phyloP scores from a whole-genome alignment of 371 early-diverging fungal species.

The Lichtheimia hyalospora region DNA sequence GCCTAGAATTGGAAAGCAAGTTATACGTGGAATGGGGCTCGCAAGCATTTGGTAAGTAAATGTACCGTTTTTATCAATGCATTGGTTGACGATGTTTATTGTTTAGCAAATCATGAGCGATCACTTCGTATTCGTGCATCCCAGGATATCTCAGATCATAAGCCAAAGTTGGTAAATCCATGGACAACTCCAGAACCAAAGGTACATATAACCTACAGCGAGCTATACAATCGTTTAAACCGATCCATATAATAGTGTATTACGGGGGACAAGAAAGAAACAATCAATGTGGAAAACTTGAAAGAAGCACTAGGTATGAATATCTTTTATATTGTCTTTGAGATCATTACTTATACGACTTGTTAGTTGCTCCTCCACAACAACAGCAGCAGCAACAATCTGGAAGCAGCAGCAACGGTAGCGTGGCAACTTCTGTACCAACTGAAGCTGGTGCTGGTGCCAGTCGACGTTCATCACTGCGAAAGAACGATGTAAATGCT shows the following conservation, averaged over 20 bases:
- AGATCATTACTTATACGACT: not conserved
- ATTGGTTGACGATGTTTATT: not conserved
- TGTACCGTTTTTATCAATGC: not conserved
- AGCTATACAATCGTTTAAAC: not conserved
- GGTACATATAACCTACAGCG: not conserved
- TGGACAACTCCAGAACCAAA: slow-evolving; percentile 2
- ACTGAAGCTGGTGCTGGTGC: not conserved
- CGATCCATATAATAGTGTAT: not conserved
- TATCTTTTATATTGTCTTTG: not conserved
- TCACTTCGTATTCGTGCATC: slow-evolving; percentile 8
- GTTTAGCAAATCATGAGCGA: slow-evolving; percentile 12
- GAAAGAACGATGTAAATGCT: slow-evolving; percentile 13
- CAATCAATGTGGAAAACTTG: slow-evolving; percentile 2
- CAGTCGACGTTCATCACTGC: slow-evolving; percentile 6
- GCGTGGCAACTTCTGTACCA: slow-evolving; percentile 2
- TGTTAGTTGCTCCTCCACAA: not conserved
- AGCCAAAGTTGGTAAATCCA: slow-evolving; percentile 16
- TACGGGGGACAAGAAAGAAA: not conserved
- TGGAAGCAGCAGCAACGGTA: not conserved
- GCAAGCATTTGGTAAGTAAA: slow-evolving; percentile 26
- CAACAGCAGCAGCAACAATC: not conserved
- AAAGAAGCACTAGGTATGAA: not conserved
- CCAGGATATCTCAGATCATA: slow-evolving; percentile 6
- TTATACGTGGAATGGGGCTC: slow-evolving; percentile 49
- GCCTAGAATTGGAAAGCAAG: slow-evolving; percentile 42